phyloP scores from a whole-genome alignment of 805 yeast species.

The Candida andamanensis region DNA sequence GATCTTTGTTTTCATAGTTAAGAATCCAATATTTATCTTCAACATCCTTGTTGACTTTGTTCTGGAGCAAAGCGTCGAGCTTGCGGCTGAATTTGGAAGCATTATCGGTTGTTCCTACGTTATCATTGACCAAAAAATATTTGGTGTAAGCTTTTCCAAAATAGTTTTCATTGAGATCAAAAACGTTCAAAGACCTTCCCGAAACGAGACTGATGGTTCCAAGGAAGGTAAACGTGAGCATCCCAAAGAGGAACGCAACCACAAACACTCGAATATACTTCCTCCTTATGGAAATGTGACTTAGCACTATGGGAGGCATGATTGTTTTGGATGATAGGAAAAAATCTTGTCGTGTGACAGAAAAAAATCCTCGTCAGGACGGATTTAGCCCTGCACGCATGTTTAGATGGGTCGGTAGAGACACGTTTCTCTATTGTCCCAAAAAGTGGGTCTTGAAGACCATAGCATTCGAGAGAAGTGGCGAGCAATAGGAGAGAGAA shows the following conservation, averaged over 20 bases:
- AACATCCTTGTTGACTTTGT: slow-evolving; percentile 15
- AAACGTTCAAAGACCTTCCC: neutral
- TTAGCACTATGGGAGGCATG: too few relatives aligned
- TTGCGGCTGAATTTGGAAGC: slow-evolving; percentile 11
- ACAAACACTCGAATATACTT: slow-evolving; percentile 4
- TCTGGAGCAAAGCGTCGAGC: slow-evolving; percentile 13
- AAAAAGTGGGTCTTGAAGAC: too few relatives aligned
- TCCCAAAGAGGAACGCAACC: slow-evolving; percentile 1
- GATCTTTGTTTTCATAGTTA: slow-evolving; percentile 10
- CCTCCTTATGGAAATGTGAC: slow-evolving; percentile 4
- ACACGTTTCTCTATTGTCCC: too few relatives aligned
- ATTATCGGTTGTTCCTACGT: slow-evolving; percentile 4
- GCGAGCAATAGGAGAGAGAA: too few relatives aligned
- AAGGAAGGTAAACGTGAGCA: neutral
- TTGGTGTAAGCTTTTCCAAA: slow-evolving; percentile 9
- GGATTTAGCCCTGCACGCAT: too few relatives aligned
- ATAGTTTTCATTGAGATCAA: slow-evolving; percentile 4
- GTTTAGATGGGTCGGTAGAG: too few relatives aligned
- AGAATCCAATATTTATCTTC: slow-evolving; percentile 22
- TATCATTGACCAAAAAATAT: slow-evolving; percentile 1
- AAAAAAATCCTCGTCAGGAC: too few relatives aligned
- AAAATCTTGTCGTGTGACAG: too few relatives aligned
- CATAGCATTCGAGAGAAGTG: too few relatives aligned
- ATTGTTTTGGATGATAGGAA: too few relatives aligned
- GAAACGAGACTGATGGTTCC: neutral